Conservation (phyloP, 1,284 basidiomycete species). For the Tylopilus orsonianus region DNA sequence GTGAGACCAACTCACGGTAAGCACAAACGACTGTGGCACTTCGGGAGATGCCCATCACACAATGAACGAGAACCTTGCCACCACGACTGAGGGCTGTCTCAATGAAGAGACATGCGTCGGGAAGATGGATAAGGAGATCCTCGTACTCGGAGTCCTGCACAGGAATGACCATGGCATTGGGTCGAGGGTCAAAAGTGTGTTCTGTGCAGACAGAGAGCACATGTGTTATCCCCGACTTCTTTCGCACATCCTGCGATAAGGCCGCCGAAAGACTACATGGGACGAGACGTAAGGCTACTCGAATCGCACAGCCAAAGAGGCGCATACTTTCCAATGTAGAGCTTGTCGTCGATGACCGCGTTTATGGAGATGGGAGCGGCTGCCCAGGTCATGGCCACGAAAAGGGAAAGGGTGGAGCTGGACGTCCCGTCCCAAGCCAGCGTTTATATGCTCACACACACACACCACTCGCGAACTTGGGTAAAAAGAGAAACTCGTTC, state of each 20-base stretch:
- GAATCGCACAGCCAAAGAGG: neutral
- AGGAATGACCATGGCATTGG: slow-evolving; percentile 46
- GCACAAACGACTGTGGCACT: slow-evolving; percentile 68
- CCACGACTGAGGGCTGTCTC: slow-evolving; percentile 45
- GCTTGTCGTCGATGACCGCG: slow-evolving; percentile 43
- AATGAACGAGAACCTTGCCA: slow-evolving; percentile 70
- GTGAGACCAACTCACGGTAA: slow-evolving; percentile 51
- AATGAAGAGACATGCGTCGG: slow-evolving; percentile 54
- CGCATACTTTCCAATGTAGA: slow-evolving; percentile 58
- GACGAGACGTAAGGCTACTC: neutral
- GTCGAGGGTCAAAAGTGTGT: slow-evolving; percentile 40
- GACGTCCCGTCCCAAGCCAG: slow-evolving; percentile 2
- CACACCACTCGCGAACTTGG: slow-evolving; percentile 5
- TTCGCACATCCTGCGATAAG: slow-evolving; percentile 39
- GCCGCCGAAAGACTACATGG: slow-evolving; percentile 54
- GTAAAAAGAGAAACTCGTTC: slow-evolving; percentile 3
- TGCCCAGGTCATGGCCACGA: slow-evolving; percentile 28
- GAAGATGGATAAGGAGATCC: slow-evolving; percentile 57
- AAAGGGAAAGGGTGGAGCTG: slow-evolving; percentile 13
- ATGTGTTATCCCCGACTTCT: slow-evolving; percentile 52
- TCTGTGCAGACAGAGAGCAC: slow-evolving; percentile 61
- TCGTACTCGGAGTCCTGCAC: slow-evolving; percentile 62
- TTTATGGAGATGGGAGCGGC: slow-evolving; percentile 32
- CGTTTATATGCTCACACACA: slow-evolving; percentile 21
- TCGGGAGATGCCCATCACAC: slow-evolving; percentile 71